These are phyloP conservation scores for Wallacemonas sp. DNA, from an alignment of 208 protist species.

Conservation along the genomic window DNA sequence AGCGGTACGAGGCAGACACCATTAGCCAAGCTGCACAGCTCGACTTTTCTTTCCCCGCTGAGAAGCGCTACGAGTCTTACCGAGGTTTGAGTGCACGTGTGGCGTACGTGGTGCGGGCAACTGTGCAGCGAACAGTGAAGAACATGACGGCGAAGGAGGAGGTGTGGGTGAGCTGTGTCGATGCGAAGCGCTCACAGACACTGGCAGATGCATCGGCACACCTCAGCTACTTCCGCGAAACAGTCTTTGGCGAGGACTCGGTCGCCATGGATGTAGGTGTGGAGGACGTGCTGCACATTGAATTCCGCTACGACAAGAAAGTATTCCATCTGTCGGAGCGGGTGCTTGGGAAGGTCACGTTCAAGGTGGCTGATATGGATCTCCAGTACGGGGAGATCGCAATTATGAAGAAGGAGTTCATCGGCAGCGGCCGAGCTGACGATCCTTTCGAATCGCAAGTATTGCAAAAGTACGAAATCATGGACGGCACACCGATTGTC, in stretches of 20 bases:
- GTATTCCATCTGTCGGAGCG: constrained; percentile 74
- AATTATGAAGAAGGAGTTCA: constrained; percentile 75
- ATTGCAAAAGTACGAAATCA: constrained; percentile 90
- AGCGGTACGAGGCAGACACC: constrained; percentile 69
- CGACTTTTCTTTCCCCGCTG: constrained; percentile 71
- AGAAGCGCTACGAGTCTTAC: constrained; percentile 88
- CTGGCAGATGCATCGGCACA: constrained; percentile 60
- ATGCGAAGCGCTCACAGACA: constrained; percentile 39
- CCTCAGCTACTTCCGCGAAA: constrained; percentile 76
- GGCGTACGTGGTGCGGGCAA: constrained; percentile 64
- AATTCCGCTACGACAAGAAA: constrained; percentile 88
- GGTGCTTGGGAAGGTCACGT: constrained; percentile 81
- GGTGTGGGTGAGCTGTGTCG: constrained; percentile 74
- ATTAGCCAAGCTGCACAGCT: constrained; percentile 42
- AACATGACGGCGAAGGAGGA: constrained; percentile 59
- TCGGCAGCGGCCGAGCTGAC: constrained; percentile 25
- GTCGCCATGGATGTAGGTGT: constrained; percentile 88
- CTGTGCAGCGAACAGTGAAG: constrained; percentile 65
- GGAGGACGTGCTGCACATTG: constrained; percentile 86
- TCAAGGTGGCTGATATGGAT: constrained; percentile 78
- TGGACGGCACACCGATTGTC: constrained; percentile 89
- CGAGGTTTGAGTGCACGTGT: constrained; percentile 69
- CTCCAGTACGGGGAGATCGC: constrained; percentile 77
- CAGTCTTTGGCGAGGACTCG: constrained; percentile 58
- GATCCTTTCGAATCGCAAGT: constrained; percentile 70